These are phyloP conservation scores for Boletus pseudo-olivaceus DNA, from an alignment of 768 basidiomycete species.

Conservation along the genomic window DNA sequence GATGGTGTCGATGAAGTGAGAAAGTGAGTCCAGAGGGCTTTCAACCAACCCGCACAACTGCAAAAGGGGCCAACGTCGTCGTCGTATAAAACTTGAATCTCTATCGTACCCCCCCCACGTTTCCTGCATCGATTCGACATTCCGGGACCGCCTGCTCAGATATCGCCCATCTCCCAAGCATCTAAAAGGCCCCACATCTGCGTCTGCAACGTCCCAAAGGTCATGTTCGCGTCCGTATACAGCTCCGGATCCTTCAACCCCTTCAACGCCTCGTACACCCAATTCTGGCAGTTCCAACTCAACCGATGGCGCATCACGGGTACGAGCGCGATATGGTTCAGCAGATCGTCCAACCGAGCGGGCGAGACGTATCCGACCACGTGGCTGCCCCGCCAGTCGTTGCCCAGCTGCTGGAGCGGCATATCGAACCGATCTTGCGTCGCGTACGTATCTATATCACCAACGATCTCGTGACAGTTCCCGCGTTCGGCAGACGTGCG, in stretches of 20 bases:
- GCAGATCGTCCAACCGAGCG: constrained; percentile 10
- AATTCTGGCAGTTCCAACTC: constrained; percentile 28
- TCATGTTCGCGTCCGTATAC: constrained; percentile 15
- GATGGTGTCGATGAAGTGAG: too few relatives aligned
- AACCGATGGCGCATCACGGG: constrained; percentile 14
- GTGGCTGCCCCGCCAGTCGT: constrained; percentile 26
- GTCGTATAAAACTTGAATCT: too few relatives aligned
- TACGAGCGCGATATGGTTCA: constrained; percentile 17
- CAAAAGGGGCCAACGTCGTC: too few relatives aligned
- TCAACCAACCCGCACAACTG: too few relatives aligned
- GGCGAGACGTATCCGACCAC: constrained; percentile 23
- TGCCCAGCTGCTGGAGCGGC: constrained; percentile 4
- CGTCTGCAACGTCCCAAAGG: constrained; percentile 18
- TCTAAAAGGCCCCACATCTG: constrained; percentile 30
- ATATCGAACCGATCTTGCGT: constrained; percentile 15
- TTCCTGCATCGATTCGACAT: too few relatives aligned
- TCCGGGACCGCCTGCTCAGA: neutral
- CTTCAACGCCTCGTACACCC: constrained; percentile 25
- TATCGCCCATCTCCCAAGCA: constrained; percentile 29
- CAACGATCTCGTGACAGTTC: constrained; percentile 28
- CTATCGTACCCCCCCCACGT: too few relatives aligned
- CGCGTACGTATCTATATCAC: constrained; percentile 23
- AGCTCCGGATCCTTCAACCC: constrained; percentile 9
- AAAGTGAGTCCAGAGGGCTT: too few relatives aligned
- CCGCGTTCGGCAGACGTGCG: constrained; percentile 19